Percentiles rank a stretch among this genome's conserved stretches.
phyloP scores from a whole-genome alignment of 352 stramenopile species.

The Phytophthora sp. region DNA sequence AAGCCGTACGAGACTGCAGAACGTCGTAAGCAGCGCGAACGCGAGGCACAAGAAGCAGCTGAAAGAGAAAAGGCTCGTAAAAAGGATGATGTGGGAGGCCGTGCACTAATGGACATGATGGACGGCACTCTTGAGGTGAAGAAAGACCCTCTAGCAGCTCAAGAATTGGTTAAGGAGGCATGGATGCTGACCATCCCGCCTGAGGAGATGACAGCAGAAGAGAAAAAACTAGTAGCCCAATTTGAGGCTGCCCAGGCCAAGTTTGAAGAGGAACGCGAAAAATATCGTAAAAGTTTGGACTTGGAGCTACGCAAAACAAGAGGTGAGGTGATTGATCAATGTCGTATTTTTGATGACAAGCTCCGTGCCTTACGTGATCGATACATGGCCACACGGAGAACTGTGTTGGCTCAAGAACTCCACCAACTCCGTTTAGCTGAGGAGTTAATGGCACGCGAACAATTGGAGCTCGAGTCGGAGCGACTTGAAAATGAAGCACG shows the following conservation, averaged over 20 bases:
- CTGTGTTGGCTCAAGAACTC: conserved; percentile 68
- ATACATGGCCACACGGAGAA: conserved; percentile 59
- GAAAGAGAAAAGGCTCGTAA: conserved; percentile 48
- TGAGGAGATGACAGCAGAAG: conserved; percentile 83
- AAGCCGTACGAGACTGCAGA: conserved; percentile 83
- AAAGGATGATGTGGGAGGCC: conserved; percentile 83
- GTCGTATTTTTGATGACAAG: conserved; percentile 86
- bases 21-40: conserved; percentile 55
- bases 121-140: conserved; percentile 92
- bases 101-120: conserved; percentile 94
- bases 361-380: conserved; percentile 62
- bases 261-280: conserved; percentile 90
- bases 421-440: conserved; percentile 71
- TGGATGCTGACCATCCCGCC: conserved; percentile 89
- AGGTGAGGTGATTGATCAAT: conserved; percentile 84
- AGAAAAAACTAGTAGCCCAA: conserved; percentile 73
- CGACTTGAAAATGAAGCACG: conserved; percentile 29
- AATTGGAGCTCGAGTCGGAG: conserved; percentile 40
- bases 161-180: conserved; percentile 73
- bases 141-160: conserved; percentile 73
- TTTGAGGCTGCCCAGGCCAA: conserved; percentile 73
- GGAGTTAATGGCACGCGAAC: conserved; percentile 60
- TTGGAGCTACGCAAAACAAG: conserved; percentile 89
- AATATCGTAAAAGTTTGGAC: conserved; percentile 90
- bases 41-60: conserved; percentile 22